Evolutionary conservation across 495 filamentous ascomycete genomes (phyloP).

Genomic region (Hyphodiscus hymeniophilus): DNA sequence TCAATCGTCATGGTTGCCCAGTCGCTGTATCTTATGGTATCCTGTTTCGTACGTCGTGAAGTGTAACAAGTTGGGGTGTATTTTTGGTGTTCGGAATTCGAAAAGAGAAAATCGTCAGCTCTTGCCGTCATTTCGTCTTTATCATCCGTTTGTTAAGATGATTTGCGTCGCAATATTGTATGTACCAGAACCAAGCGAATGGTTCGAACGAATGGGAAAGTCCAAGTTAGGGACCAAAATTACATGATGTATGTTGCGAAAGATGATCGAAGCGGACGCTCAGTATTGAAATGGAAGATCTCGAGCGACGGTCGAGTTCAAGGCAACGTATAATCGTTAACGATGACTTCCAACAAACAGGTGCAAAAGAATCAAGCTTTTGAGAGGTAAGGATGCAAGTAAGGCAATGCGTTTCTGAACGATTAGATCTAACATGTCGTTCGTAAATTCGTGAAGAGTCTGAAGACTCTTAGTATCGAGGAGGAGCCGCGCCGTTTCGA

Average conservation of each 20-base stretch:
- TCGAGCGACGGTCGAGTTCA: no score
- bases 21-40: slow-evolving; percentile 25
- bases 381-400: background rate
- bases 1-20: slow-evolving; percentile 28
- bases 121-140: no score
- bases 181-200: background rate
- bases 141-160: background rate
- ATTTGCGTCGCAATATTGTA: background rate
- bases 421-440: slow-evolving; percentile 15
- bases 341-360: no score
- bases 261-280: background rate
- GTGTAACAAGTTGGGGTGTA: background rate
- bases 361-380: background rate
- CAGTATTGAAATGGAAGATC: background rate
- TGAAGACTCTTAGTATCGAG: background rate
- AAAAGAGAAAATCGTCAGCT: background rate
- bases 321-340: background rate
- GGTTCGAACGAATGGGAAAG: background rate
- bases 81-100: background rate
- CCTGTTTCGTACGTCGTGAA: slow-evolving; percentile 16
- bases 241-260: background rate
- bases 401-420: slow-evolving; percentile 5
- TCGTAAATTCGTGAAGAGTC: slow-evolving; percentile 4
- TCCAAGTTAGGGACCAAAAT: background rate
- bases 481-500: slow-evolving; percentile 13